A percentile compares a stretch with the other conserved stretches of the same genome.
These are phyloP conservation scores for Metarhizium sp. DNA, from an alignment of 2,329 filamentous ascomycete species.

Conservation along the genomic window DNA sequence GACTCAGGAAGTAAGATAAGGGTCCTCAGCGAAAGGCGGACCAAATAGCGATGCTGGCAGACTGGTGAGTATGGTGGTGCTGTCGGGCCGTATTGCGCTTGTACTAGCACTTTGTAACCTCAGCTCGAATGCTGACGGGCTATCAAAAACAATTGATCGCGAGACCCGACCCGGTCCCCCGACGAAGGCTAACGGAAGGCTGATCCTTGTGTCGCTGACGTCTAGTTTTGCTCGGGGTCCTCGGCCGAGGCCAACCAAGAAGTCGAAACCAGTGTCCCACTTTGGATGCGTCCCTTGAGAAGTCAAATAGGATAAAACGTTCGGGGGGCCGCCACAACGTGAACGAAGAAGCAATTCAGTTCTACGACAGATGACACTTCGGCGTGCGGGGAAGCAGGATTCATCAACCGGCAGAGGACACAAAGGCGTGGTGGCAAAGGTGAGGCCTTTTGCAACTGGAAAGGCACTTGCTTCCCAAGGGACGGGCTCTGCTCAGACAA, in stretches of 20 bases:
- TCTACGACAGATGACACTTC: background rate
- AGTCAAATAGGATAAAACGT: background rate
- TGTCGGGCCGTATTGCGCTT: background rate
- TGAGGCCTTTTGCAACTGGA: background rate
- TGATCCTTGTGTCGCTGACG: background rate
- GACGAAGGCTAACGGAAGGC: background rate
- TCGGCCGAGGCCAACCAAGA: background rate
- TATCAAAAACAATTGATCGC: no score
- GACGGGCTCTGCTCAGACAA: no score
- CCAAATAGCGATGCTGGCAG: background rate
- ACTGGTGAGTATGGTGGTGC: background rate
- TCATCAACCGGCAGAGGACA: background rate
- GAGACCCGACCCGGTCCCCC: no score
- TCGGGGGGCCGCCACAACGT: background rate
- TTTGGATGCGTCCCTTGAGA: background rate
- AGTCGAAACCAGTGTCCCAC: background rate
- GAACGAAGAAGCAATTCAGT: background rate
- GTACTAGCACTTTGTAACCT: background rate
- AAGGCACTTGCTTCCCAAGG: background rate
- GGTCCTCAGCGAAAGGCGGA: background rate
- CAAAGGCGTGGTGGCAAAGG: background rate
- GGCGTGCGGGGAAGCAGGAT: background rate
- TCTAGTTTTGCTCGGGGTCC: background rate
- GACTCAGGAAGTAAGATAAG: background rate
- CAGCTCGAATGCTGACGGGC: background rate